These are phyloP conservation scores for Samsoniella hepiali DNA, from an alignment of 2,329 filamentous ascomycete genomes.

Conservation along the genomic window DNA sequence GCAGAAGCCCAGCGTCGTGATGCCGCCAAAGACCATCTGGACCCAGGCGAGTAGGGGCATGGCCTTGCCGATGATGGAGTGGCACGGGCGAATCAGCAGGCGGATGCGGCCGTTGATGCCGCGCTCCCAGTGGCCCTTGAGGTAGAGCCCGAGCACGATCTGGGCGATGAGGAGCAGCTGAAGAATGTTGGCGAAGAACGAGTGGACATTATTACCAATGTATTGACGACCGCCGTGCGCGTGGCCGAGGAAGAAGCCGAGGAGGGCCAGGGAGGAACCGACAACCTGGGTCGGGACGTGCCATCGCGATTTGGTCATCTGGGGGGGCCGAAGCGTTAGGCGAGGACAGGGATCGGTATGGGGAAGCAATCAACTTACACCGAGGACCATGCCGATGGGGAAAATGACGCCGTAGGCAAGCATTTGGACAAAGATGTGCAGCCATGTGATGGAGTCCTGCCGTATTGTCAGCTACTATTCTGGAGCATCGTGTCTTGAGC, in stretches of 20 bases:
- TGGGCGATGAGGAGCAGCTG: constrained; percentile 78
- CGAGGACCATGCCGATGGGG: constrained; percentile 91
- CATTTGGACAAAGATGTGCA: constrained; percentile 86
- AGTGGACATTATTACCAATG: constrained; percentile 69
- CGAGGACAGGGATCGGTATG: neutral
- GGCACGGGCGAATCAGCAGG: constrained; percentile 64
- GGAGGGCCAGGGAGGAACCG: constrained; percentile 69
- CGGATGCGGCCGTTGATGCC: constrained; percentile 79
- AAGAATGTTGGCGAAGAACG: constrained; percentile 72
- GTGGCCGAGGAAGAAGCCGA: constrained; percentile 90
- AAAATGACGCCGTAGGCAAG: constrained; percentile 89
- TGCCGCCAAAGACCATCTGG: constrained; percentile 95
- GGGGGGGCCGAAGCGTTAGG: constrained; percentile 19
- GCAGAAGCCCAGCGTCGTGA: constrained; percentile 89
- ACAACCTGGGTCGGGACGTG: constrained; percentile 85
- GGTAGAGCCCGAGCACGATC: constrained; percentile 76
- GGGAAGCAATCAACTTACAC: constrained; percentile 49
- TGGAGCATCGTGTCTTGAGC: neutral
- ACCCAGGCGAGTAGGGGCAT: constrained; percentile 86
- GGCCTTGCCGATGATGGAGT: constrained; percentile 79
- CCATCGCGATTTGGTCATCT: constrained; percentile 89
- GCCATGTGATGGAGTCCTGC: constrained; percentile 82
- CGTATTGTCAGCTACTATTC: constrained; percentile 31
- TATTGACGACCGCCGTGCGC: constrained; percentile 88
- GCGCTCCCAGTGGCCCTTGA: constrained; percentile 83